These are phyloP conservation scores for Neoboletus brunneissimus DNA, from an alignment of 768 basidiomycete species.

Conservation along the genomic window DNA sequence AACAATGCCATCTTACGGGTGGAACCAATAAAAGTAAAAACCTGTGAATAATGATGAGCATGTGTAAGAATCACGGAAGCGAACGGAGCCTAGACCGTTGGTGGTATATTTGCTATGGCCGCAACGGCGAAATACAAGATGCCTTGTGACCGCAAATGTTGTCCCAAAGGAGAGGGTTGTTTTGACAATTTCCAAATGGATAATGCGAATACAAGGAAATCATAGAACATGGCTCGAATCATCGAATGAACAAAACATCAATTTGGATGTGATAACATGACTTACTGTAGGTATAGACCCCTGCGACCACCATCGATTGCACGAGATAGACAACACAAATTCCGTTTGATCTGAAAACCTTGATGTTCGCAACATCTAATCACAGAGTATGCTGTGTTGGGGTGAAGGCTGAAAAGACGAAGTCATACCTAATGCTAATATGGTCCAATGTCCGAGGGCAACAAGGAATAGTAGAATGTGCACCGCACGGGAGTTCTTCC, in stretches of 20 bases:
- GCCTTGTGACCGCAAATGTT: background rate
- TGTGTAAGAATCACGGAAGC: too few relatives aligned
- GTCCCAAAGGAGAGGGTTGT: background rate
- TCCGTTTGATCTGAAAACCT: background rate
- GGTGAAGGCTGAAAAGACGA: too few relatives aligned
- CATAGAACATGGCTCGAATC: background rate
- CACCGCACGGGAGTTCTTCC: background rate
- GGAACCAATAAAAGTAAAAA: slow-evolving; percentile 6
- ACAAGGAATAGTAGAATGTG: background rate
- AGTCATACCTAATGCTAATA: background rate
- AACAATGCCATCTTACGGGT: background rate
- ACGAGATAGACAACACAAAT: background rate
- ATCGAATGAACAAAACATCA: background rate
- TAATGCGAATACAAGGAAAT: background rate
- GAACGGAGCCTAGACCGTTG: background rate
- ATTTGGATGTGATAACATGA: background rate
- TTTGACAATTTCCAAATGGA: background rate
- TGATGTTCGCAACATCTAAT: background rate
- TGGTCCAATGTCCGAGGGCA: background rate
- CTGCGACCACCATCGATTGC: background rate
- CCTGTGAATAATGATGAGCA: background rate
- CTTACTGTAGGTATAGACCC: background rate
- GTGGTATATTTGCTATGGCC: slow-evolving; percentile 5
- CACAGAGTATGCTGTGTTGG: too few relatives aligned
- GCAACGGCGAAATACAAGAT: slow-evolving; percentile 1